Conservation (phyloP, 768 basidiomycete genomes). For the Boletus vermiculosoides region DNA sequence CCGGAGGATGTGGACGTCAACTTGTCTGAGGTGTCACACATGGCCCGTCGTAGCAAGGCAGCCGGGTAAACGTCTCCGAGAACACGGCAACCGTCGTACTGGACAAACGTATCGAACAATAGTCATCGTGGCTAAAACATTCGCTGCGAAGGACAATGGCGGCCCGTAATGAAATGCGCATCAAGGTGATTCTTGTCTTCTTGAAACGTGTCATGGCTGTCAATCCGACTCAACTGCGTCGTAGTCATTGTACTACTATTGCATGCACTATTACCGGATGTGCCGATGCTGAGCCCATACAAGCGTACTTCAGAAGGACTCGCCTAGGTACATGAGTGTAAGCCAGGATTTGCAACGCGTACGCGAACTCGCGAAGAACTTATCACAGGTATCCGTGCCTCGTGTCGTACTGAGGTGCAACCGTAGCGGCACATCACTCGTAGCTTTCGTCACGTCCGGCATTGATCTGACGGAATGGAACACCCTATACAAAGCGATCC, state of each 20-base stretch:
- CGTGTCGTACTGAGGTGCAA: constrained; percentile 1
- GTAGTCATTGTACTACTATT: constrained; percentile 1
- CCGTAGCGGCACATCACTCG: background rate
- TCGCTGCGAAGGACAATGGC: constrained; percentile 11
- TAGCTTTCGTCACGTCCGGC: background rate
- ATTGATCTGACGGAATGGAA: constrained; percentile 11
- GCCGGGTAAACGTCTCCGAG: background rate
- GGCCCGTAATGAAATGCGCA: constrained; percentile 10
- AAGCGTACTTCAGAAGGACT: background rate
- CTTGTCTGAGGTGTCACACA: background rate
- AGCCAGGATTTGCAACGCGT: background rate
- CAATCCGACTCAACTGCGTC: background rate
- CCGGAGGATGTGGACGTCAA: background rate
- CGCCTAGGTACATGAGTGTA: background rate
- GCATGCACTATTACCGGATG: background rate
- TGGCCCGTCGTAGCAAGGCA: background rate
- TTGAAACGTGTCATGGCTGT: constrained; percentile 13
- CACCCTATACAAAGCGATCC: background rate
- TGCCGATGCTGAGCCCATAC: background rate
- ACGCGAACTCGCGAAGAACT: background rate
- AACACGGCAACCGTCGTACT: constrained; percentile 2
- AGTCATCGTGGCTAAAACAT: background rate
- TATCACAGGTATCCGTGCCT: background rate
- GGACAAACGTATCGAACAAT: constrained; percentile 13
- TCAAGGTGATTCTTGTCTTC: constrained; percentile 9